Evolutionary conservation across 805 yeast genomes (phyloP).

Genomic region (Lachancea dasiensis): DNA sequence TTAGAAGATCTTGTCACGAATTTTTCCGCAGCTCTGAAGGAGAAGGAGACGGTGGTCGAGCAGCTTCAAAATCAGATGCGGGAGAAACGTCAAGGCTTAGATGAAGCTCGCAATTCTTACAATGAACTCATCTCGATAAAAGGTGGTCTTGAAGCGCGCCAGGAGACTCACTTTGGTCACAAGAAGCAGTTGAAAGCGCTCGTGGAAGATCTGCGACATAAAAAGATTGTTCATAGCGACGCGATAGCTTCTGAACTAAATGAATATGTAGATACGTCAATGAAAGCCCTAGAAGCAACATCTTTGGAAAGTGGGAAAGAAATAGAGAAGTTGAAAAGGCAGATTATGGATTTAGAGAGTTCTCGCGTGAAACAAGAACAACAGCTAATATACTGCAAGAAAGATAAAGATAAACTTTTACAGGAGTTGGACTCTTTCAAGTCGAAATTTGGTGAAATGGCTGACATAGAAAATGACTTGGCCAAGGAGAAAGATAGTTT

Average conservation of each 20-base stretch:
- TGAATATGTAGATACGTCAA: conserved; percentile 1
- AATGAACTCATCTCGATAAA: conserved; percentile 40
- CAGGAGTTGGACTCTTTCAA: conserved; percentile 36
- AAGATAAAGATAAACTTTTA: conserved; percentile 36
- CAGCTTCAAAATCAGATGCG: conserved; percentile 22
- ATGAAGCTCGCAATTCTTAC: conserved; percentile 29
- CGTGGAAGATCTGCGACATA: conserved; percentile 2
- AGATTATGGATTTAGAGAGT: conserved; percentile 18
- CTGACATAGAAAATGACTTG: conserved; percentile 42
- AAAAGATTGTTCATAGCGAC: neutral
- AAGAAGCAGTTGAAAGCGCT: conserved; percentile 1
- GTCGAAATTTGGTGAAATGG: conserved; percentile 34
- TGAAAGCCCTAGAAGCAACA: conserved; percentile 10
- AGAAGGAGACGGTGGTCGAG: conserved; percentile 29
- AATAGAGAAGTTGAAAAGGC: conserved; percentile 10
- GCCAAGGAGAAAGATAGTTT: conserved; percentile 42
- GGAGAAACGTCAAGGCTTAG: conserved; percentile 21
- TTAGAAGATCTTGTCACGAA: conserved; percentile 37
- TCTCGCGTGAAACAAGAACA: conserved; percentile 28
- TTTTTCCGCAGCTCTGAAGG: conserved; percentile 33
- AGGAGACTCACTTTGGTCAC: neutral
- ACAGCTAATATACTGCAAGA: conserved; percentile 41
- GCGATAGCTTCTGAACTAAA: neutral
- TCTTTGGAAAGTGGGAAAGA: conserved; percentile 14
- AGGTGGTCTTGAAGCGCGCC: conserved; percentile 49